phyloP scores from a whole-genome alignment of 108 stramenopile genomes.

The Fistulifera pelliculosa region DNA sequence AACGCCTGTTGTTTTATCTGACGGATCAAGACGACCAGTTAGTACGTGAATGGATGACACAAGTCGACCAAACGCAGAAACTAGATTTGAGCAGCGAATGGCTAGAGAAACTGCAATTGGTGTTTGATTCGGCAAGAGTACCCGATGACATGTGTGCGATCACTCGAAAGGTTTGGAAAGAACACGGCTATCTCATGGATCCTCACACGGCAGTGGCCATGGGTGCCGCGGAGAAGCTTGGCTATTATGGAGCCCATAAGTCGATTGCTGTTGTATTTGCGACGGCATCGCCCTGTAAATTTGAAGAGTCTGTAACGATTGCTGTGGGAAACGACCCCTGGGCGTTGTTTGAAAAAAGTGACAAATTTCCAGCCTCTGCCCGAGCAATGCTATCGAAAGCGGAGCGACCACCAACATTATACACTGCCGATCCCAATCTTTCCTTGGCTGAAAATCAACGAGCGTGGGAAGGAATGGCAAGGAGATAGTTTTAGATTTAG shows the following conservation, averaged over 20 bases:
- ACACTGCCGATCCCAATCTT: conserved; percentile 3
- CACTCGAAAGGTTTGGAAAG: conserved; percentile 24
- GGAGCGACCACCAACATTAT: conserved; percentile 24
- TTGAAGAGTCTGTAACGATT: conserved; percentile 48
- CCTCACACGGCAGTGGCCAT: conserved; percentile 85
- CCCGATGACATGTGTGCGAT: conserved; percentile 63
- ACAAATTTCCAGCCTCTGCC: conserved; percentile 43
- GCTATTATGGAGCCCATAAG: conserved; percentile 21
- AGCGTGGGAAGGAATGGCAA: conserved; percentile 28
- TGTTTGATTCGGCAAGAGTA: conserved; percentile 63
- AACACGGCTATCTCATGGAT: conserved; percentile 50
- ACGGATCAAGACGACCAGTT: conserved; percentile 34
- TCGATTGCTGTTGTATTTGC: conserved; percentile 28
- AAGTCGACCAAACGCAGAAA: conserved; percentile 35
- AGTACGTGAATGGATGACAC: conserved; percentile 52
- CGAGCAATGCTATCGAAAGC: conserved; percentile 2
- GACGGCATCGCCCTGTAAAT: conserved; percentile 84
- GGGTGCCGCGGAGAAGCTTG: conserved; percentile 49
- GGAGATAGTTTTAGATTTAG: conserved; percentile 1
- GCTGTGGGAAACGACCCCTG: conserved; percentile 58
- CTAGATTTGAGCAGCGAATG: conserved; percentile 27
- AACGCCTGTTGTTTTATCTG: conserved; percentile 72
- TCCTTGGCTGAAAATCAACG: conserved; percentile 27
- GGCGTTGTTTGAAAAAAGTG: conserved; percentile 28
- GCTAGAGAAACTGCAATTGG: conserved; percentile 33